Conservation (phyloP, 108 stramenopile genomes). For the Fistulifera solaris region DNA sequence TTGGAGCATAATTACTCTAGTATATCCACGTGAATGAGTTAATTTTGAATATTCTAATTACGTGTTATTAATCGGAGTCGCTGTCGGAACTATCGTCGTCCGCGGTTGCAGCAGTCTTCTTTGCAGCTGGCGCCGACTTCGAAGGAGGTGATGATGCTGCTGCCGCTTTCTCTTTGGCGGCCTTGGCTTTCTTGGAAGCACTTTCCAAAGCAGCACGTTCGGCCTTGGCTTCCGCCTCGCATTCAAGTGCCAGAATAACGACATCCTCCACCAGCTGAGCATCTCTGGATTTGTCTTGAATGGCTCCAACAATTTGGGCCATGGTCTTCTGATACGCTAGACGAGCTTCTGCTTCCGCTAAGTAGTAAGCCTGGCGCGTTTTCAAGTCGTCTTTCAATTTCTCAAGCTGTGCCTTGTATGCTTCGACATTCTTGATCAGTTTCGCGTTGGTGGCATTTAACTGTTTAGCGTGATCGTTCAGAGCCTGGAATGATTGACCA, state of each 20-base stretch:
- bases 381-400: slow-evolving; percentile 58
- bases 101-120: background rate
- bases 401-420: slow-evolving; percentile 29
- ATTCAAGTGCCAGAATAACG: slow-evolving; percentile 35
- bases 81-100: slow-evolving; percentile 7
- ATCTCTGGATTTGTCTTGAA: slow-evolving; percentile 49
- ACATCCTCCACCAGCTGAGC: slow-evolving; percentile 45
- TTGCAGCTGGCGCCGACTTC: background rate
- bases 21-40: too few species aligned
- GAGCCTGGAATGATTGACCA: slow-evolving; percentile 49
- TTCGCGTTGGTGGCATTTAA: slow-evolving; percentile 36
- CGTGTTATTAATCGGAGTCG: slow-evolving; percentile 8
- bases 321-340: slow-evolving; percentile 44
- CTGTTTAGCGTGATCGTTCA: slow-evolving; percentile 65
- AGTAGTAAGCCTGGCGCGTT: slow-evolving; percentile 52
- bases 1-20: too few species aligned
- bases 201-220: slow-evolving; percentile 22
- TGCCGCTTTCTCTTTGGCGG: background rate
- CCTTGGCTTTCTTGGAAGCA: slow-evolving; percentile 4
- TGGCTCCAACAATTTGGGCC: slow-evolving; percentile 38
- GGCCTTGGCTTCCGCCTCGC: slow-evolving; percentile 30
- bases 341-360: slow-evolving; percentile 61
- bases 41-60: too few species aligned
- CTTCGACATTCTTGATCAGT: slow-evolving; percentile 30
- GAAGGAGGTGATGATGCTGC: background rate